Conservation (phyloP, 2,329 filamentous ascomycete genomes). For the Ophiosphaerella korrae region DNA sequence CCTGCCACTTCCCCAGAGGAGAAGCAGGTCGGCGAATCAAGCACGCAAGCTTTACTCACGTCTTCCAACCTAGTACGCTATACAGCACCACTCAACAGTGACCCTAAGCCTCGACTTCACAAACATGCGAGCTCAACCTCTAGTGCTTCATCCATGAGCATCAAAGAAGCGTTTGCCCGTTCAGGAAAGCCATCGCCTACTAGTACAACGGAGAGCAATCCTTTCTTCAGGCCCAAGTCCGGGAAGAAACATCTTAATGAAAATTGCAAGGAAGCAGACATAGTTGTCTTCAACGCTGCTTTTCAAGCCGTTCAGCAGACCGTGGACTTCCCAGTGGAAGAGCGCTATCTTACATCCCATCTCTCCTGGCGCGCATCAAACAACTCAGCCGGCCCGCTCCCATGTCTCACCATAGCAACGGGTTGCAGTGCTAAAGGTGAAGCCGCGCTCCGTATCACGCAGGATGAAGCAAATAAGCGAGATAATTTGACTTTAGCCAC, state of each 20-base stretch:
- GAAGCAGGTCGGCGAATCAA: slow-evolving; percentile 3
- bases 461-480: slow-evolving; percentile 7
- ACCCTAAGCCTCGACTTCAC: slow-evolving; percentile 17
- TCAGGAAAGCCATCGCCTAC: slow-evolving; percentile 25
- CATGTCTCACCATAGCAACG: slow-evolving; percentile 33
- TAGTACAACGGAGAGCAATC: slow-evolving; percentile 16
- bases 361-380: slow-evolving; percentile 13
- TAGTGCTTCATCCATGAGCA: slow-evolving; percentile 22
- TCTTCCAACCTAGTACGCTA: slow-evolving; percentile 22
- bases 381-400: slow-evolving; percentile 9
- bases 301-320: slow-evolving; percentile 17
- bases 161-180: slow-evolving; percentile 28
- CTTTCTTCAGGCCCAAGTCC: slow-evolving; percentile 11
- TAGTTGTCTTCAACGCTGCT: slow-evolving; percentile 18
- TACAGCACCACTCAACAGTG: slow-evolving; percentile 21
- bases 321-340: slow-evolving; percentile 38
- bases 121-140: slow-evolving; percentile 15
- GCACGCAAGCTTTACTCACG: slow-evolving; percentile 12
- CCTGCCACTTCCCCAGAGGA: not conserved
- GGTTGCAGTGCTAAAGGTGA: slow-evolving; percentile 37
- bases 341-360: slow-evolving; percentile 18
- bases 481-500: not conserved
- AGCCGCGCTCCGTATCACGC: slow-evolving; percentile 20
- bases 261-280: slow-evolving; percentile 21
- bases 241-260: slow-evolving; percentile 17